Evolutionary conservation across 441 rosid species (phyloP), one percentile per base, ranked within the genome.

Genomic region (Erodium chrysanthum): DNA sequence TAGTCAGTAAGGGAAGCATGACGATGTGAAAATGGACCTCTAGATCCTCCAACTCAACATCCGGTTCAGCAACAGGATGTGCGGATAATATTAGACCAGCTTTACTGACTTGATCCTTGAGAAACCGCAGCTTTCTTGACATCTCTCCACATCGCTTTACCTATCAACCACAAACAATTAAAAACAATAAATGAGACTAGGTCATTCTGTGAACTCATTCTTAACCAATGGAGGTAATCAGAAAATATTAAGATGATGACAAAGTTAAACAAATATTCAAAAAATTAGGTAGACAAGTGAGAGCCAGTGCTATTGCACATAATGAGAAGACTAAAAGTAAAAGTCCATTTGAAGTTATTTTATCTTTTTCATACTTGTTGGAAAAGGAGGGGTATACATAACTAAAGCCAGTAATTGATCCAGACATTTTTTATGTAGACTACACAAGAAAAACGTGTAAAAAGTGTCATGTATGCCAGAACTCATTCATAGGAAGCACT

Each of bases 91-190:
- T 73, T 56, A 94, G 77, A 74, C 96, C 88, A 70, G 99, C 94
- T 83, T 90, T 94, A 68, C 68, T 81, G 65, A 89, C 87, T 86
- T 93, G 98, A 74, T 93, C 98, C 81, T 83, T 93, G 71, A 93
- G 79, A 82, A 87, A 89, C 5, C 88, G 86, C 31, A 94, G 83
- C 82, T 94, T 94, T 77, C 99, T 87, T 59, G 97, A 90, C 97
- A 91, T 94, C 81, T 94, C 99, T 68, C 96, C 97, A 14, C 99
- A 94, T 68, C 96, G 84, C 76, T 94, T 94, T 65, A 91, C 96
- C 99, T 94, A 78, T 73, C 52, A 78, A 65, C 9, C 62, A 62
- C 78, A 31, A 31, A 31, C 35, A 31, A 31, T 31, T 52, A 67
- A 72, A 42, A 68, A 52, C 64, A 78, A 71, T 69, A 67, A 18